Evolutionary conservation across 495 filamentous ascomycete genomes (phyloP).

Genomic region (Aspergillus leporis): DNA sequence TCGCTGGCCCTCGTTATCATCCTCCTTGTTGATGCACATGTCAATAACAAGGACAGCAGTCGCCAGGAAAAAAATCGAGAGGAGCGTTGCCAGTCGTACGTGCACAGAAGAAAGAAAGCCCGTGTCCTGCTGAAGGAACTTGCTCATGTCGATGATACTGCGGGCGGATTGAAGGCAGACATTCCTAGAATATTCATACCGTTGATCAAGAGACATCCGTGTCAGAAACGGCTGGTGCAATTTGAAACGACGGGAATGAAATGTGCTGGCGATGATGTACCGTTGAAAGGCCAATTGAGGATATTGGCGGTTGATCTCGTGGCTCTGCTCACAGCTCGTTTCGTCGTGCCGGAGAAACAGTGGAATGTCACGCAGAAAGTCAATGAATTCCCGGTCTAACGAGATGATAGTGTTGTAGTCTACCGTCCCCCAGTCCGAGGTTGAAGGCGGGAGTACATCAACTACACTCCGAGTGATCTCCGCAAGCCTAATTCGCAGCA

Average conservation of each 20-base stretch:
- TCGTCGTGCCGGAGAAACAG: background rate
- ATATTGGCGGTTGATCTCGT: background rate
- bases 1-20: background rate
- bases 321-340: background rate
- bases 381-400: background rate
- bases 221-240: background rate
- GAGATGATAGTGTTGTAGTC: background rate
- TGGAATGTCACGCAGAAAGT: background rate
- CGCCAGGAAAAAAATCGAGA: background rate
- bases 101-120: background rate
- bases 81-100: background rate
- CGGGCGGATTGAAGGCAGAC: background rate
- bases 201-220: background rate
- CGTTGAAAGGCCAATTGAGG: background rate
- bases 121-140: background rate
- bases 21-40: background rate
- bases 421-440: background rate
- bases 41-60: background rate
- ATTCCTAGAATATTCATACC: background rate
- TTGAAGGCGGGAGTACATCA: constrained; percentile 26
- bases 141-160: background rate
- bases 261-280: background rate
- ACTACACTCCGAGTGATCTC: constrained; percentile 45
- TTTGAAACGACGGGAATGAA: background rate
- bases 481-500: constrained; percentile 46